These are phyloP conservation scores for Paramecium primaurelia DNA, from an alignment of 73 alveolate genomes.

Conservation along the genomic window DNA sequence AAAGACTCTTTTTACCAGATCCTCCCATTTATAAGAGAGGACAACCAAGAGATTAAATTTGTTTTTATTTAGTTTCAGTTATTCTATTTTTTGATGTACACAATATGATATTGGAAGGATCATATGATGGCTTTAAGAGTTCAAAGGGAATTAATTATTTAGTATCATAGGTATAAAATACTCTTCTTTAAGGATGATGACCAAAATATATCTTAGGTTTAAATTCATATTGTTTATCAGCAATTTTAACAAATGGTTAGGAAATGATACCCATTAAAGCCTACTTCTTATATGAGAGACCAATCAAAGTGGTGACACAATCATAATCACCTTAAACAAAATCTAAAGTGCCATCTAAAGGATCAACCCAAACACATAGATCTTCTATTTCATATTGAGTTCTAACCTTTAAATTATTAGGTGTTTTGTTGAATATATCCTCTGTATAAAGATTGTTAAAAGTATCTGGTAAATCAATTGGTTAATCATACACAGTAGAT, in stretches of 20 bases:
- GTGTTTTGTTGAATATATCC: constrained; percentile 2
- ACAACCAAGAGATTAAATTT: constrained; percentile 31
- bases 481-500: not conserved
- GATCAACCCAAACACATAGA: constrained; percentile 88
- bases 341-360: constrained; percentile 90
- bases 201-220: constrained; percentile 58
- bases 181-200: not conserved
- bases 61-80: not conserved
- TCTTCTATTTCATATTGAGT: constrained; percentile 56
- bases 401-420: not conserved
- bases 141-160: constrained; percentile 33
- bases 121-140: not conserved
- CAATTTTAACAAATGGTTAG: constrained; percentile 29
- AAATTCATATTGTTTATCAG: not conserved
- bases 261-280: constrained; percentile 60
- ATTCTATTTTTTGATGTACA: constrained; percentile 26
- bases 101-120: not conserved
- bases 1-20: constrained; percentile 66
- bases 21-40: constrained; percentile 61
- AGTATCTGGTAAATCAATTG: constrained; percentile 32
- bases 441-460: not conserved
- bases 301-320: constrained; percentile 79
- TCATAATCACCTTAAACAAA: constrained; percentile 75
- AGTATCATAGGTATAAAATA: constrained; percentile 14
- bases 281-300: constrained; percentile 59